Base-by-base conservation (phyloP, 768 basidiomycete species). In the Suillus hirtellus region DNA sequence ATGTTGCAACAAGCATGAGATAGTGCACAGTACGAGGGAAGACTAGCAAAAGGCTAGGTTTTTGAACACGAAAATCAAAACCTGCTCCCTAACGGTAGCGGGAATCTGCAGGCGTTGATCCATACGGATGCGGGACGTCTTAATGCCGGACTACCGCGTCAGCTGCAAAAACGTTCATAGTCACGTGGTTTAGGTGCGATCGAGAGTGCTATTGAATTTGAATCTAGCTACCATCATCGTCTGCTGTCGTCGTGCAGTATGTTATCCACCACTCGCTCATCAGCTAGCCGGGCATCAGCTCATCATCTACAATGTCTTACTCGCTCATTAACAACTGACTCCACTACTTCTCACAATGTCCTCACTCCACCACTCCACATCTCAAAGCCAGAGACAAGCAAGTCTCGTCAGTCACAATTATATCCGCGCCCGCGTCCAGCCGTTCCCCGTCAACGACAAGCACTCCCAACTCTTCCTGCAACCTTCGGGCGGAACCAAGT, bases 401-500 rank as follows among this genome's bases (percentile, higher is more conserved):
- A 76, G 49, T 66, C 77, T 38, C 72, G 73, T 38, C 67, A 69
- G n/a, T 71, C 79, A 42, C 79, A 76, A 34, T 73, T 84, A 46
- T 71, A 79, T 62, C 82, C 81, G 4, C 75, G 78, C 3, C 82
- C 83, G 1, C 78, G 83, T 2, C 77, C 79, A 2, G 67, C 66
- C 0, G 19, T 66, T 4, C 60, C 65, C 14, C 70, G 65, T 37
- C 67, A 71, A 42, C 73, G 68, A 15, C 77, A 72, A 46, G 71
- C 68, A 10, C 76, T 89, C 0, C 84, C 86, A 1, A 75, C 77
- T 35, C 83, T 93, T 11, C 91, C 92, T 0, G 78, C 89, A 1
- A 81, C 81, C 0, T 93, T 94, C 75, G 93, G 93, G 24, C 81
- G 84, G 38, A 95, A 95, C 73, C 93, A 95, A 75, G 80, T 93